Conservation (phyloP, 2,329 filamentous ascomycete species). For the Epichloe aotearoae region DNA sequence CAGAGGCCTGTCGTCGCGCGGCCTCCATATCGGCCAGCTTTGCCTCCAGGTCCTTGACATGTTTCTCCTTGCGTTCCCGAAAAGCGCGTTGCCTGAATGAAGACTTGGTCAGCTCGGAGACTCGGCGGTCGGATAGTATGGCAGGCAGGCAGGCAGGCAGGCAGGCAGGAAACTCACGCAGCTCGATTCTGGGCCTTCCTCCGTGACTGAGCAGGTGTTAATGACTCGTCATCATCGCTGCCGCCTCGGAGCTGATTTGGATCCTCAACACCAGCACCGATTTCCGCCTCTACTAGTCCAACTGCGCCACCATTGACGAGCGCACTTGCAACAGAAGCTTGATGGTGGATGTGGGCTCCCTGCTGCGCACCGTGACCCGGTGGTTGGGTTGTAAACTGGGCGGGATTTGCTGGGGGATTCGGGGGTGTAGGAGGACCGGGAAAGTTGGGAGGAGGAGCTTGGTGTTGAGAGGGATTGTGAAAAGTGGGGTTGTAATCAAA, state of each 20-base stretch:
- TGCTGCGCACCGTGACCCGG: conserved; percentile 12
- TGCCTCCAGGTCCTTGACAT: conserved; percentile 83
- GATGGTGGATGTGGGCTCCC: conserved; percentile 14
- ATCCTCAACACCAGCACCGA: conserved; percentile 26
- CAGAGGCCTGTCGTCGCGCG: conserved; percentile 55
- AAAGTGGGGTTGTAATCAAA: conserved; percentile 31
- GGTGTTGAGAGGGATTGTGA: conserved; percentile 17
- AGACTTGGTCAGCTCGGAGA: neutral
- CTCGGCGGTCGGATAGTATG: neutral
- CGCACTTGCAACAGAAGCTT: conserved; percentile 11
- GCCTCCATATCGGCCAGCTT: conserved; percentile 70
- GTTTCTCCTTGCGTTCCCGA: conserved; percentile 86
- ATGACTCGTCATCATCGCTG: conserved; percentile 42
- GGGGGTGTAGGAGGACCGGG: conserved; percentile 40
- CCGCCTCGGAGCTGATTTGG: conserved; percentile 19
- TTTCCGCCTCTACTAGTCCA: conserved; percentile 18
- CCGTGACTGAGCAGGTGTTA: conserved; percentile 44
- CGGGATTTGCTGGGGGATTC: conserved; percentile 38
- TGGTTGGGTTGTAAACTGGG: conserved; percentile 16
- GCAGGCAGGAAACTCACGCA: conserved; percentile 32
- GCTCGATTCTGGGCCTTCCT: conserved; percentile 49
- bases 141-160: neutral
- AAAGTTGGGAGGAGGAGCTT: conserved; percentile 15
- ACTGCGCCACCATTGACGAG: conserved; percentile 10
- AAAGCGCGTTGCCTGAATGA: conserved; percentile 77